Percentiles rank a stretch among this genome's conserved stretches.
Evolutionary conservation across 257 asterid genomes (phyloP).

Genomic region (Petrea volubilis): DNA sequence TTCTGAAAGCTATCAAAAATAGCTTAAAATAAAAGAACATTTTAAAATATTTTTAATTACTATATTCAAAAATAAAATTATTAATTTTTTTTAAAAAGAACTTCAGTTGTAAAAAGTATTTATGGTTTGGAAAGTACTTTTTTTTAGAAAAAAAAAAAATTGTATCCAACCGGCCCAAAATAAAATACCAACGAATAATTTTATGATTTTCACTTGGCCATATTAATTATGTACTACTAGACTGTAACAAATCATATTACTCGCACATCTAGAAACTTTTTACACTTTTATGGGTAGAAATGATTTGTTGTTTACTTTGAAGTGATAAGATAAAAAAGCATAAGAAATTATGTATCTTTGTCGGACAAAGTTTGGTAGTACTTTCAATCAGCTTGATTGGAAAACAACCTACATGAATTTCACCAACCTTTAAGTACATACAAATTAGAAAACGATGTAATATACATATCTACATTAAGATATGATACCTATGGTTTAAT

Average conservation of each 20-base stretch:
- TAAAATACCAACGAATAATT: not conserved
- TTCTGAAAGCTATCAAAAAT: no score
- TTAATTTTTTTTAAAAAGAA: no score
- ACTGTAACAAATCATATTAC: not conserved
- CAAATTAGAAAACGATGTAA: not conserved
- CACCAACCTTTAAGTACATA: not conserved
- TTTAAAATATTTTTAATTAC: no score
- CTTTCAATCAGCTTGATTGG: conserved; percentile 15
- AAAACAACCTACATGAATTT: not conserved
- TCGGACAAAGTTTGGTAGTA: conserved; percentile 8
- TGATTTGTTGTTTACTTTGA: not conserved
- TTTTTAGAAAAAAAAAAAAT: no score
- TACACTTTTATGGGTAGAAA: not conserved
- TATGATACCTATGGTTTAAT: not conserved
- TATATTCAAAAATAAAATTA: no score
- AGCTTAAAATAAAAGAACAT: no score
- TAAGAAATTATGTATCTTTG: conserved; percentile 12
- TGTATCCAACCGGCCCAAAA: not conserved
- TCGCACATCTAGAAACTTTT: conserved; percentile 10
- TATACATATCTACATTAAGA: not conserved
- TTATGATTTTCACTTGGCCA: not conserved
- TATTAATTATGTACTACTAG: not conserved
- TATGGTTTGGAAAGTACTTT: no score
- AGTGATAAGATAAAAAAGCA: conserved; percentile 16
- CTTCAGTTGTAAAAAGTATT: no score